A percentile compares a stretch with the other conserved stretches of the same genome.
Conservation (phyloP, 2,329 filamentous ascomycete species). For the Cryphonectria parasitica region DNA sequence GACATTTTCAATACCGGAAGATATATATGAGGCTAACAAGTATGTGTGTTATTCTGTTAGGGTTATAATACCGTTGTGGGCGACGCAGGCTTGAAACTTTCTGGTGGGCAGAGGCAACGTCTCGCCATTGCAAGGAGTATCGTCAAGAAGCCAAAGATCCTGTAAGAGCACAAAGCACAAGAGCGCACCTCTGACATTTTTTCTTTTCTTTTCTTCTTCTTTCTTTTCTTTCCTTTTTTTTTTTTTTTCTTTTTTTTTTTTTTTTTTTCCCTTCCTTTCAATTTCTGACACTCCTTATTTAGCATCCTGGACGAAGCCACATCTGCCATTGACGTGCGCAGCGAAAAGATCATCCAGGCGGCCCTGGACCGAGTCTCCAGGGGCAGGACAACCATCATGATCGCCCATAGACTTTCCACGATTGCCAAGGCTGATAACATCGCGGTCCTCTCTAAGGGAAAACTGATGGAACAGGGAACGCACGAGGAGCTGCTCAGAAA, state of each 20-base stretch:
- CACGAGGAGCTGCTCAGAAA: conserved; percentile 71
- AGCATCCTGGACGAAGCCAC: conserved; percentile 68
- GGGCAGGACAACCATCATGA: conserved; percentile 64
- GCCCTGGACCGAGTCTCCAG: conserved; percentile 59
- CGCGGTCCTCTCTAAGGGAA: conserved; percentile 72
- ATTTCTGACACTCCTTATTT: not conserved
- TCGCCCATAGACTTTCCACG: conserved; percentile 74
- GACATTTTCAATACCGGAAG: not conserved
- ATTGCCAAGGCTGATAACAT: conserved; percentile 80
- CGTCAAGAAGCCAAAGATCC: conserved; percentile 61
- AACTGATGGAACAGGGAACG: conserved; percentile 73
- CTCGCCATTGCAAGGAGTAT: conserved; percentile 66
- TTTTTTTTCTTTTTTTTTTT: too few species aligned
- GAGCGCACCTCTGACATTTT: too few species aligned
- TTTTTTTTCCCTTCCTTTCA: not conserved
- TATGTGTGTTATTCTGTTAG: conserved; percentile 37
- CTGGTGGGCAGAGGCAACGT: conserved; percentile 65
- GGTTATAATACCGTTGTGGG: conserved; percentile 76
- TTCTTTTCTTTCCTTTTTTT: not conserved
- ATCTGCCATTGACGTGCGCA: conserved; percentile 50
- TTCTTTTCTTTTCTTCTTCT: not conserved
- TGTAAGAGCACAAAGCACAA: conserved; percentile 37
- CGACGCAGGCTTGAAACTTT: conserved; percentile 75
- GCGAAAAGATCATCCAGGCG: conserved; percentile 54
- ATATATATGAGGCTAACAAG: conserved; percentile 21